phyloP scores from a whole-genome alignment of 495 filamentous ascomycete species.

The Choiromyces venosus region DNA sequence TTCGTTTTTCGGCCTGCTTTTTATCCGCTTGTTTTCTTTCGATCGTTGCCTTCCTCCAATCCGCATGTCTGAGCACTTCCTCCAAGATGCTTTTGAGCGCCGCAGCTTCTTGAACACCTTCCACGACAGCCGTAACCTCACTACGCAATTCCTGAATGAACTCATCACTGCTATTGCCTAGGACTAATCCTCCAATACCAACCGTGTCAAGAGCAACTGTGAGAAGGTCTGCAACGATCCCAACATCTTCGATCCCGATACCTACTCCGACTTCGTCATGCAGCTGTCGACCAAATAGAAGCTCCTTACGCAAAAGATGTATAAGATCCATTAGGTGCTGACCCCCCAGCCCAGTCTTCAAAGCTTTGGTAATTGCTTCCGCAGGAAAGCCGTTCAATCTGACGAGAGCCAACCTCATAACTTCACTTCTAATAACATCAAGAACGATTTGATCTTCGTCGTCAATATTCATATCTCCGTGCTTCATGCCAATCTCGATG shows the following conservation, averaged over 20 bases:
- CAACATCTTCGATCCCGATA: slow-evolving; percentile 35
- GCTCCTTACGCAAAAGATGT: slow-evolving; percentile 33
- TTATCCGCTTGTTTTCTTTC: slow-evolving; percentile 5
- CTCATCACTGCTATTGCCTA: slow-evolving; percentile 21
- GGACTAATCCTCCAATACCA: slow-evolving; percentile 34
- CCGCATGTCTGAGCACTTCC: slow-evolving; percentile 39
- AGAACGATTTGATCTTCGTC: slow-evolving; percentile 23
- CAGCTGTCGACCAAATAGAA: slow-evolving; percentile 10
- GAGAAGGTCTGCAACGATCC: slow-evolving; percentile 32
- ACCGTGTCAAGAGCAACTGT: slow-evolving; percentile 35
- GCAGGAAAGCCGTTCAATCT: slow-evolving; percentile 32
- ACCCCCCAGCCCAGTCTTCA: slow-evolving; percentile 26
- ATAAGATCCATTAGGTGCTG: slow-evolving; percentile 29
- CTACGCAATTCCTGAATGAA: slow-evolving; percentile 20
- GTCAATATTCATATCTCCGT: neutral
- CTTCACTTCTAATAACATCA: slow-evolving; percentile 31
- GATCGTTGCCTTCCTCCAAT: slow-evolving; percentile 13
- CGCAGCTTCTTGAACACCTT: slow-evolving; percentile 35
- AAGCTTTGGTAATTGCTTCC: slow-evolving; percentile 15
- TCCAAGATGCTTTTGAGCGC: slow-evolving; percentile 38
- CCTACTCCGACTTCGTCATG: slow-evolving; percentile 9
- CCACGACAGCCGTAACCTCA: slow-evolving; percentile 35
- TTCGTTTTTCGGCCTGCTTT: neutral
- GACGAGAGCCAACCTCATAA: slow-evolving; percentile 30
- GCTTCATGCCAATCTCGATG: slow-evolving; percentile 11